Evolutionary conservation across 2,329 filamentous ascomycete genomes (phyloP), one percentile per base, ranked within the genome.

Genomic region (Ceratocystis huliohia): DNA sequence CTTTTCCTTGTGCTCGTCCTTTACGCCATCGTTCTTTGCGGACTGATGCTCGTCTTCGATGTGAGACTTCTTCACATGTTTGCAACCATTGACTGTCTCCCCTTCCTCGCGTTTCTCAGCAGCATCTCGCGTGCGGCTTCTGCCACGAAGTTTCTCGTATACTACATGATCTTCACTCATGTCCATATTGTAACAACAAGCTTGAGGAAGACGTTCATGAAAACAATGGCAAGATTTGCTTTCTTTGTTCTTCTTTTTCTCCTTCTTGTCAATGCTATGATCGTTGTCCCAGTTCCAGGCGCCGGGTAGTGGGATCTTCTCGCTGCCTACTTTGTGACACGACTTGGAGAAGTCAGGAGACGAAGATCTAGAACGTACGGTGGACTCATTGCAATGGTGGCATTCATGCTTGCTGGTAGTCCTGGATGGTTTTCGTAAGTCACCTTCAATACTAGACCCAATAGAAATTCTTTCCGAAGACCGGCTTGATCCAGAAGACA

Each of bases 201-300:
- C 17, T 8, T 20, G 56, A 17, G 15, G 20, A 20, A 3, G 2
- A 8, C 20, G 0, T 7, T 37, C 2, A 10, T 37, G 1, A 37
- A 6, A 53, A 3, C 1, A 3, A 13, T 53, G 2, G 8, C 7
- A 4, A 33, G 20, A 22, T 6, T 25, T 44, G 5, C 30, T 59
- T n/a, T 62, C 59, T 20, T 53, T 48, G 5, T 37, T 48, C 4
- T 25, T 37, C 33, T 33, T 53, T 25, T 30, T 63, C 2, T 13
- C 22, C 17, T 13, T 37, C n/a, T 64, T 64, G 44, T 37, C 8
- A 3, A 3, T 30, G 30, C 2, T 45, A 41, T 46, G 10, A 7
- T 64, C 45, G 5, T 28, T 25, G 45, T 64, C 62, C 62, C 45
- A 64, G n/a, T 41, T 64, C 62, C 62, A 64, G 44, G 62, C 41